Base-by-base conservation (phyloP, 441 rosid genomes). In the Mallotus repandus region DNA sequence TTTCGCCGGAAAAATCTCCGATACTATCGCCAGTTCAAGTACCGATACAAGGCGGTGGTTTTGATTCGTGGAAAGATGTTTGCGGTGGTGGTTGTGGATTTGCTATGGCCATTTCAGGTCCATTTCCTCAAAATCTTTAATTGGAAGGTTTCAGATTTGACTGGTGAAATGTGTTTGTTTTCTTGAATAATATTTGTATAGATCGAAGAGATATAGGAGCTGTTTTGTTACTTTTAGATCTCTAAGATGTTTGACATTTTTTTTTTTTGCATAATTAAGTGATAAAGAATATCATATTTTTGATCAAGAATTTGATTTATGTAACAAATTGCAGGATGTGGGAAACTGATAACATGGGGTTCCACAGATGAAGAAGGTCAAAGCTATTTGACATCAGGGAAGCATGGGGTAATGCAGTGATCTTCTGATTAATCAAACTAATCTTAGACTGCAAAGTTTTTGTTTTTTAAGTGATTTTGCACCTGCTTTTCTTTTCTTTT, bases 341-440 rank as follows among this genome's bases (percentile, higher is more conserved):
- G 97, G 78, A 92, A 89, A 88, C 94, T 92, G 45, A 81, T 94
- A 53, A 91, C 98, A 14, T 94, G 97, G 98, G 97, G 97, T n/a
- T 94, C 97, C 6, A 85, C 97, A 1, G 97, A 90, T 79, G 97
- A 94, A 80, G 84, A 89, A 59, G 94, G 93, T 75, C 98, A 94
- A 82, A 94, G 97, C 89, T 91, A 92, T 55, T 79, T 87, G 55
- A 87, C 97, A 48, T 84, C 91, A 3, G 97, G 98, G 80, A 92
- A 88, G 82, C 97, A 92, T 50, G 97, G 97, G 92, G 97, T 94
- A 92, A 74, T 73, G 71, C 74, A 55, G 64, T 63, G 54, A 77
- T 72, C 76, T 52, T 64, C 69, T 75, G 35, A 18, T 55, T 66
- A 56, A 22, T 32, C 50, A 45, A 45, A 45, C 2, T 45, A 45